Base-by-base conservation (phyloP, 495 filamentous ascomycete species). In the Xylaria scruposa region DNA sequence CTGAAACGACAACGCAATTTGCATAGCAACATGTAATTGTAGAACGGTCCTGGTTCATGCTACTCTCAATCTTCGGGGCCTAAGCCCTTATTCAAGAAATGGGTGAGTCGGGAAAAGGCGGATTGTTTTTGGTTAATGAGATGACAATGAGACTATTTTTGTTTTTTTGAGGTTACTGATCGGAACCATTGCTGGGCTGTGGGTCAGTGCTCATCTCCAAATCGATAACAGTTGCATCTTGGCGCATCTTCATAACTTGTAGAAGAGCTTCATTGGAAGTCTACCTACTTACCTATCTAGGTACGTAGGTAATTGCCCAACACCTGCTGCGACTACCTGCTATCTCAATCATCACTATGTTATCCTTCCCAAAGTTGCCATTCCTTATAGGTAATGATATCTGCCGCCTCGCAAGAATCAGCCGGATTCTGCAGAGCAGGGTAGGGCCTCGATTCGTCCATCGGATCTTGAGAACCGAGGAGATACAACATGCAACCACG, bases 321-420 rank as follows among this genome's bases (percentile, higher is more conserved):
- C 15, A 36, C 29, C 6, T 17, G 38, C 5, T 62, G 38, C n/a
- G 21, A 29, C 26, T 47, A 21, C 17, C 7, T 21, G 9, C 15
- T 21, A 21, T 29, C 26, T n/a, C 38, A 19, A 12, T 36, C n/a
- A 24, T 44, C 51, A 12, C 46, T n/a, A 63, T 70, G 68, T n/a
- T 51, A 15, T 6, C 33, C 26, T 46, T 56, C 21, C 9, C 59
- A 19, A 42, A 70, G 9, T 24, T 67, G 15, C 80, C 82, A 1
- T 69, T 89, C 6, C 73, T 77, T 21, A 75, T 91, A 49, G 90
- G 90, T 29, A 89, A 83, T 21, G 90, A 91, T 60, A 89, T 91
- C 49, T 87, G 85, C 75, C 78, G 76, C 9, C 79, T 89, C 24
- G 40, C 75, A 0, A 82, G 89, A 9, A 81, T 91, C 53, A 74